Base-by-base conservation (phyloP, 2,329 filamentous ascomycete genomes). In the Trichoderma koningii region DNA sequence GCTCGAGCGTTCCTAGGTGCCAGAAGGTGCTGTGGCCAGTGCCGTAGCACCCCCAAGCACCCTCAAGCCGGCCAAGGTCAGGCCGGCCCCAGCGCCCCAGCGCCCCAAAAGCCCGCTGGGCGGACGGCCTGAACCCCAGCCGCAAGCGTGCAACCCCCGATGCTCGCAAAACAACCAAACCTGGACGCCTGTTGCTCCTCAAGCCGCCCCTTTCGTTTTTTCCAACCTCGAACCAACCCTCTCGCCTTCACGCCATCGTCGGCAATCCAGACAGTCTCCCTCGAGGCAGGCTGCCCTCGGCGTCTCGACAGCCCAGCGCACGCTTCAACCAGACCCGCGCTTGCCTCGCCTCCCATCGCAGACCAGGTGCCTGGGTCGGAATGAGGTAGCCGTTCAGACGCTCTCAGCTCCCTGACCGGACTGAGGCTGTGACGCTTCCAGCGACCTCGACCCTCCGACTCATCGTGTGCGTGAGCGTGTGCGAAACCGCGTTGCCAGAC, bases 361-460 rank as follows among this genome's bases (percentile, higher is more conserved):
- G 28, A 48, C 21, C 64, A 52, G 47, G 45, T 23, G 57, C 55
- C 68, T 23, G 60, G 70, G 72, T 72, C 82, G 83, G 81, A 82
- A 86, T 86, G 84, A 81, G 83, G 83, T 85, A 85, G 81, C 78
- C 76, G 74, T 74, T 76, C 79, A 77, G 76, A 78, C 79, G 78
- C 75, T 76, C 83, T 85, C 83, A 85, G 83, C 80, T 85, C 83
- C 84, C 79, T 83, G 77, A 81, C 80, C 78, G 84, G 84, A 86
- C 84, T 85, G 83, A 83, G 82, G 77, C 73, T 71, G 47, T 63
- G 64, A 66, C 64, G 71, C 56, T 57, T 71, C 44, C 62, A 66
- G 60, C 69, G 44, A 67, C 66, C 34, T 38, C 64, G 51, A 57
- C 60, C 38, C 64, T 56, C 45, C 45, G 30, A 38, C 56, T 51